Conservation (phyloP, 2,329 filamentous ascomycete genomes). For the Talaromyces verruculosus region DNA sequence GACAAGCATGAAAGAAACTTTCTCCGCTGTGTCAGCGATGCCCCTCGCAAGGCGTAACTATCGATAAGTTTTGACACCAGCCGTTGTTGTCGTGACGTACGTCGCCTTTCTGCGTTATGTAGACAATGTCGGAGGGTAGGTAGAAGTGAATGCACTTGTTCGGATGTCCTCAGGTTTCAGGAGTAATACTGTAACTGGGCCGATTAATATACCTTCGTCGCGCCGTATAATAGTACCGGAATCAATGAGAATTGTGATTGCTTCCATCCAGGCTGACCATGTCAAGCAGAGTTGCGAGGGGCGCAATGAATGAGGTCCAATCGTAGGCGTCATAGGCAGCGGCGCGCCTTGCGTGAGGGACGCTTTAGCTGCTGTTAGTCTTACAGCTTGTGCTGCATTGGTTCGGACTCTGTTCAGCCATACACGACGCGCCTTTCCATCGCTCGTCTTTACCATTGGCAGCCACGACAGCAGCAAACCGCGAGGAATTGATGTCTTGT, state of each 20-base stretch:
- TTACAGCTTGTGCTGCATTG: slow-evolving; percentile 17
- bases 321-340: slow-evolving; percentile 4
- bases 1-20: slow-evolving; percentile 6
- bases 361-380: slow-evolving; percentile 5
- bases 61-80: slow-evolving; percentile 1
- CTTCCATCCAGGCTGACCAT: not conserved
- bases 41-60: not conserved
- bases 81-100: not conserved
- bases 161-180: not conserved
- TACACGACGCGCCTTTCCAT: slow-evolving; percentile 20
- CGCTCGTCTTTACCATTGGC: slow-evolving; percentile 10
- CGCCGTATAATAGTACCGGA: no score
- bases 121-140: not conserved
- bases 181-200: not conserved
- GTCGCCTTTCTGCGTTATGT: not conserved
- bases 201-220: not conserved
- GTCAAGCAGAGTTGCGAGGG: slow-evolving; percentile 5
- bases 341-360: slow-evolving; percentile 22
- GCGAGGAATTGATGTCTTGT: slow-evolving; percentile 16
- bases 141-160: not conserved
- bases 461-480: slow-evolving; percentile 14
- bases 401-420: slow-evolving; percentile 16
- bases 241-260: not conserved
- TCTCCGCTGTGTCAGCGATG: not conserved
- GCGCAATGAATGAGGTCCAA: slow-evolving; percentile 17